Base-by-base conservation (phyloP, 1,284 basidiomycete genomes). In the Bondarzewia mesenterica region DNA sequence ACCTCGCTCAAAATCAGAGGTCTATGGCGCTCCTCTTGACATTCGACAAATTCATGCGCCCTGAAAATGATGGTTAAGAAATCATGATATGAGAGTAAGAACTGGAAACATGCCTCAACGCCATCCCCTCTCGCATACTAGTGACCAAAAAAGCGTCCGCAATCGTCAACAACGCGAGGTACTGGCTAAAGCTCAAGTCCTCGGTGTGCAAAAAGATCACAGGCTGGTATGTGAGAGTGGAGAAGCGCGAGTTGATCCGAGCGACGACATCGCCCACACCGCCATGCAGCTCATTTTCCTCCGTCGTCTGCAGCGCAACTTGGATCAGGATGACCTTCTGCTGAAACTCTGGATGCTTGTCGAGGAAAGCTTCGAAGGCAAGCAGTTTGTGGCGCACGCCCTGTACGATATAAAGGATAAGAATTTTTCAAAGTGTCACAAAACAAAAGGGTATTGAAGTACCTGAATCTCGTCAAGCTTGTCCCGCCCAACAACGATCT, bases 111-210 rank as follows among this genome's bases (percentile, higher is more conserved):
- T 5, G 22, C 39, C 86, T 71, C 47, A 91, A 65, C 25, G 89
- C 89, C 90, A 93, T 93, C 0, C 91, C 91, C 64, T 93, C 90
- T 6, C 91, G 73, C 60, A 93, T 65, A 61, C 82, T 85, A 2
- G 87, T 88, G 23, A 91, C 85, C 57, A 93, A 69, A 64, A 93
- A 93, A n/a, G 84, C 87, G 63, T 93, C 91, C 1, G 87, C 91
- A 5, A 88, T 82, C 3, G 77, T 89, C 42, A 93, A 69, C 29
- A 93, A 69, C 7, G 87, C 91, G 14, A 93, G 73, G 62, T 93
- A 93, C 60, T 93, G 89, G 54, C 75, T 80, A 63, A 93, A 93
- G 3, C 86, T 92, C 51, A 93, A 71, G 58, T 93, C 90, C 57
- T 89, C 85, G 0, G 87, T 90, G 60, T 92, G 90, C 44, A 93